Conservation (phyloP, 176 grass and related monocot genomes). For the Musa schizocarpa region DNA sequence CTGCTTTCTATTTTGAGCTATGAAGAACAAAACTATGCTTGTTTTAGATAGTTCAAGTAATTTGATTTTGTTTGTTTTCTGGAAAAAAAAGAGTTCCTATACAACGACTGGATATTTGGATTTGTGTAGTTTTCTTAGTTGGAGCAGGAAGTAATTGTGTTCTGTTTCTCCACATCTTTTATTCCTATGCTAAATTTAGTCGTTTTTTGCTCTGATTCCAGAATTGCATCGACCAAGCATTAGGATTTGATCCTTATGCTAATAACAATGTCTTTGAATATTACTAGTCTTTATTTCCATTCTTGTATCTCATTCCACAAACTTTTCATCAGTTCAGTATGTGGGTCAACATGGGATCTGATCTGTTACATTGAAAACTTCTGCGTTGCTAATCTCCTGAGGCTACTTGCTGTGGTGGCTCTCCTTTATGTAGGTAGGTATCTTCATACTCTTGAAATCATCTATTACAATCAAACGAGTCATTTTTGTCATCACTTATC, state of each 20-base stretch:
- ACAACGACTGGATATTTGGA: too few relatives aligned
- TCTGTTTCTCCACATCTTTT: not conserved
- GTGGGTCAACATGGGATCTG: slow-evolving; percentile 44
- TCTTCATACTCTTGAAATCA: not conserved
- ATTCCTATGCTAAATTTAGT: not conserved
- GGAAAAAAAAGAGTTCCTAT: too few relatives aligned
- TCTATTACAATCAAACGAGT: not conserved
- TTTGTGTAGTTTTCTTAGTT: not conserved
- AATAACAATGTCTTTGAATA: not conserved
- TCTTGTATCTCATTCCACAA: not conserved
- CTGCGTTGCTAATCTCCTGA: slow-evolving; percentile 45
- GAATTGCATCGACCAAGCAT: not conserved
- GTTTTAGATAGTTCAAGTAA: too few relatives aligned
- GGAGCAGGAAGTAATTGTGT: not conserved
- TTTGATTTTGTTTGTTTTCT: too few relatives aligned
- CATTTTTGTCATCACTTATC: slow-evolving; percentile 2
- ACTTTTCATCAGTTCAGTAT: slow-evolving; percentile 28
- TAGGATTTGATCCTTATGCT: not conserved
- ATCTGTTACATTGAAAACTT: slow-evolving; percentile 65
- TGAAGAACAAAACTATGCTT: too few relatives aligned
- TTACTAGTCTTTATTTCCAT: not conserved
- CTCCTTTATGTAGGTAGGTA: slow-evolving; percentile 43
- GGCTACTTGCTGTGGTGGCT: slow-evolving; percentile 29
- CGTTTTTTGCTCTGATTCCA: not conserved
- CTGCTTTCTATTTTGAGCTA: too few relatives aligned